Evolutionary conservation across 108 stramenopile genomes (phyloP), one percentile per base, ranked within the genome.

Genomic region (Conticribra guillardii): DNA sequence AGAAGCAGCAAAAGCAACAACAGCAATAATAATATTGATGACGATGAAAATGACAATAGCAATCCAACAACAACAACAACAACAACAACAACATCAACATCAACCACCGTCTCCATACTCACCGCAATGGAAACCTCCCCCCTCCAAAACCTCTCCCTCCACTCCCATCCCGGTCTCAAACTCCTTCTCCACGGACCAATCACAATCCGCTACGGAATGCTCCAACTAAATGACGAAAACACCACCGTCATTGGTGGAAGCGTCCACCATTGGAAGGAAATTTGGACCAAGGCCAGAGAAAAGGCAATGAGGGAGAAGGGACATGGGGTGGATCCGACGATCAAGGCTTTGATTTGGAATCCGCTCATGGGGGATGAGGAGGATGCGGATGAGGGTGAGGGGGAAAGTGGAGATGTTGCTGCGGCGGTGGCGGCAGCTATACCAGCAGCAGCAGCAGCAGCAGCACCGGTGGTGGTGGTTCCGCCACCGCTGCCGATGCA

Each of bases 301-400:
- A 75, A 80, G 60, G 87, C 84, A 46, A 55, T 73, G 32, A 68
- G 67, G 26, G 34, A 47, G 46, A 71, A 57, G 14, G 92, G 92
- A 9, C 74, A 89, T 24, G 91, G 91, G 30, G 78, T 90, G 4
- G 92, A 93, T 84, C 78, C 92, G 24, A 93, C 92, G 2, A 74
- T 90, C 19, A 86, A 85, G 32, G 92, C 92, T 16, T 71, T 93
- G 59, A 74, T 88, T 62, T 84, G 88, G 73, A 83, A 81, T 75
- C 76, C 73, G 26, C 16, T 46, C 8, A 64, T 29, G 54, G 79
- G 73, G 26, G 60, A 69, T 61, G 79, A 71, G 37, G 76, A 82
- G 21, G 73, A 52, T 65, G 50, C n/a, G 66, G 77, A 80, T 55
- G 79, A 80, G 73, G 73, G 79, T 24, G 79, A 80, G 60, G 60